Evolutionary conservation across 1,139 yeast species (phyloP).

Genomic region (Debaryomyces subglobosus): DNA sequence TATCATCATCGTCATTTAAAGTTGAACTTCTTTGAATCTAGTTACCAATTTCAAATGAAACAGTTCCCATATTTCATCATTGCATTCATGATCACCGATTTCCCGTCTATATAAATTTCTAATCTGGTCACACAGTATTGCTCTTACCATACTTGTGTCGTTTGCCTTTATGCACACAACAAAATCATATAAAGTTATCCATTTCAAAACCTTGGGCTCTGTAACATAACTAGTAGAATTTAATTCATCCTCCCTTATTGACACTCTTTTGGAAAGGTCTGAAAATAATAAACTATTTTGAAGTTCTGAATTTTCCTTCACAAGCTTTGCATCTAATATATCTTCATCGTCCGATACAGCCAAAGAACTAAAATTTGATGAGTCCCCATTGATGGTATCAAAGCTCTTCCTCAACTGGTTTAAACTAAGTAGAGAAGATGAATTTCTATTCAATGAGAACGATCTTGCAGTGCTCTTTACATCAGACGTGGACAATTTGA

Average conservation of each 20-base stretch:
- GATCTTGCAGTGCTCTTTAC: constrained; percentile 8
- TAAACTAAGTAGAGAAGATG: constrained; percentile 34
- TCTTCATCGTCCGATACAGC: constrained; percentile 29
- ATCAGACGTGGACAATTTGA: constrained; percentile 10
- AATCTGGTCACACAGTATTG: constrained; percentile 18
- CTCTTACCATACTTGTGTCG: constrained; percentile 20
- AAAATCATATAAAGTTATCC: constrained; percentile 34
- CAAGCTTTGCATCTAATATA: constrained; percentile 7
- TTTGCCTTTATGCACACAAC: constrained; percentile 20
- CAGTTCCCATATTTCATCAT: constrained; percentile 14
- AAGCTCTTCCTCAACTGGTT: constrained; percentile 27
- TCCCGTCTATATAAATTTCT: constrained; percentile 23
- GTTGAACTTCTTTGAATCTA: constrained; percentile 7
- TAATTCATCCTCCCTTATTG: constrained; percentile 8
- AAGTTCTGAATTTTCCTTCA: constrained; percentile 8
- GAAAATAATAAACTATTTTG: constrained; percentile 8
- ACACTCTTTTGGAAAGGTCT: constrained; percentile 13
- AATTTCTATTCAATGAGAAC: constrained; percentile 22
- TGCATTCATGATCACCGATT: not conserved
- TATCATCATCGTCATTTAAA: not conserved
- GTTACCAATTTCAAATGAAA: constrained; percentile 11
- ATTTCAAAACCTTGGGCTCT: constrained; percentile 31
- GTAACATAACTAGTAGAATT: constrained; percentile 5
- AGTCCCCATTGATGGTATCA: constrained; percentile 6
- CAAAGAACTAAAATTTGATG: constrained; percentile 18